Evolutionary conservation across 306 rosid genomes (phyloP).

Genomic region (Urtica urens): DNA sequence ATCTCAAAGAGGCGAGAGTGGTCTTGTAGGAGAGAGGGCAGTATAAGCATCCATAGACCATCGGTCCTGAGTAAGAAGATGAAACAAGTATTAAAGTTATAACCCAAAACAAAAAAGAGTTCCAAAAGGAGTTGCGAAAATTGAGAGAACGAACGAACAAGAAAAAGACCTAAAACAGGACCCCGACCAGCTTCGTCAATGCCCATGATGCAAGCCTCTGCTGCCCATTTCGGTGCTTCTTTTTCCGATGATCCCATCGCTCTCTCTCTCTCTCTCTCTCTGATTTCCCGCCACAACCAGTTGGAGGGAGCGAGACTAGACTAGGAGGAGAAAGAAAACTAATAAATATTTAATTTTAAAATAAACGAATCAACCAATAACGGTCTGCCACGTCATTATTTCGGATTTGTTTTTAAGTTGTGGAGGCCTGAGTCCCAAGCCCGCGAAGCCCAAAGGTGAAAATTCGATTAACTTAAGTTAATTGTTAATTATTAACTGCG

Average conservation of each 20-base stretch:
- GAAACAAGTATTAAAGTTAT: background rate
- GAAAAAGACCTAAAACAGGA: slow-evolving; percentile 60
- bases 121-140: background rate
- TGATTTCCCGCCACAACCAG: background rate
- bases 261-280: background rate
- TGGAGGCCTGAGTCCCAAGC: too few species aligned
- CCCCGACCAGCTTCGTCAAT: slow-evolving; percentile 98
- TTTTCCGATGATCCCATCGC: slow-evolving; percentile 23
- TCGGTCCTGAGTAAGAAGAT: slow-evolving; percentile 40
- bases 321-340: too few species aligned
- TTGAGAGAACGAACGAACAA: background rate
- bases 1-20: slow-evolving; percentile 60
- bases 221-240: slow-evolving; percentile 46
- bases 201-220: slow-evolving; percentile 74
- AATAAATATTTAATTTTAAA: too few species aligned
- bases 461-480: too few species aligned
- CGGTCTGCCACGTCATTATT: background rate
- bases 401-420: too few species aligned
- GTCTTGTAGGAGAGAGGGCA: slow-evolving; percentile 61
- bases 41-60: slow-evolving; percentile 77
- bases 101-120: background rate
- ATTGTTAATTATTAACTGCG: too few species aligned
- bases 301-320: background rate
- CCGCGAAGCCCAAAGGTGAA: too few species aligned
- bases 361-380: background rate